Conservation (phyloP, 2,329 filamentous ascomycete genomes). For the Cyphellophora europaea region DNA sequence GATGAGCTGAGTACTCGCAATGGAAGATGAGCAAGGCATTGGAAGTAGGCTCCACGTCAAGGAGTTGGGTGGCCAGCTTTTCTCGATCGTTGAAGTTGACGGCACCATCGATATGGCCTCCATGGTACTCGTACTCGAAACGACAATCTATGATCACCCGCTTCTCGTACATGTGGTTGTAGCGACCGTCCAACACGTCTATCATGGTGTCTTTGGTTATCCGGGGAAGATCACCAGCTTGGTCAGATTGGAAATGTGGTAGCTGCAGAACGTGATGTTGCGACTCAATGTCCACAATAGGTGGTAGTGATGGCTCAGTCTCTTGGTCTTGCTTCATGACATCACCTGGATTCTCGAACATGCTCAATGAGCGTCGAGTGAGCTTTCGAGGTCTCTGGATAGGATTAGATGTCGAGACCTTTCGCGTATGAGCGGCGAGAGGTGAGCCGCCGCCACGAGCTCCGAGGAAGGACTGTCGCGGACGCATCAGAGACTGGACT, state of each 20-base stretch:
- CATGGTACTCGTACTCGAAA: slow-evolving; percentile 97
- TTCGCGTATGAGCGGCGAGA: slow-evolving; percentile 59
- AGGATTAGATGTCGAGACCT: slow-evolving; percentile 52
- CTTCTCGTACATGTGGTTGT: slow-evolving; percentile 64
- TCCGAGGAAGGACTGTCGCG: slow-evolving; percentile 8
- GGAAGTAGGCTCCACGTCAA: slow-evolving; percentile 53
- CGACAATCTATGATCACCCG: slow-evolving; percentile 90
- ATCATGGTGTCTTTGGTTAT: slow-evolving; percentile 76
- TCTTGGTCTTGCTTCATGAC: slow-evolving; percentile 71
- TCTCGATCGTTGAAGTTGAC: slow-evolving; percentile 98
- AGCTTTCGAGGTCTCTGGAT: slow-evolving; percentile 73
- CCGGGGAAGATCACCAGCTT: slow-evolving; percentile 77
- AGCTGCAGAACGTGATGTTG: slow-evolving; percentile 54
- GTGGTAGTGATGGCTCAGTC: slow-evolving; percentile 47
- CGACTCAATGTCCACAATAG: slow-evolving; percentile 70
- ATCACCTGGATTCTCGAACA: slow-evolving; percentile 91
- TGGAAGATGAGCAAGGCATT: slow-evolving; percentile 84
- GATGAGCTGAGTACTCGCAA: slow-evolving; percentile 96
- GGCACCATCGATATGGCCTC: slow-evolving; percentile 86
- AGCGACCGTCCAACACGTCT: slow-evolving; percentile 80
- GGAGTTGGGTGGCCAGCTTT: slow-evolving; percentile 67
- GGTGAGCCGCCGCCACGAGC: slow-evolving; percentile 56
- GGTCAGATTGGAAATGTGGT: slow-evolving; percentile 73
- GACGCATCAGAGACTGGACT: slow-evolving; percentile 23
- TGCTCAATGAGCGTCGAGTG: slow-evolving; percentile 86